Conservation (phyloP, 179 eudicot species). For the Camellia oleifera region DNA sequence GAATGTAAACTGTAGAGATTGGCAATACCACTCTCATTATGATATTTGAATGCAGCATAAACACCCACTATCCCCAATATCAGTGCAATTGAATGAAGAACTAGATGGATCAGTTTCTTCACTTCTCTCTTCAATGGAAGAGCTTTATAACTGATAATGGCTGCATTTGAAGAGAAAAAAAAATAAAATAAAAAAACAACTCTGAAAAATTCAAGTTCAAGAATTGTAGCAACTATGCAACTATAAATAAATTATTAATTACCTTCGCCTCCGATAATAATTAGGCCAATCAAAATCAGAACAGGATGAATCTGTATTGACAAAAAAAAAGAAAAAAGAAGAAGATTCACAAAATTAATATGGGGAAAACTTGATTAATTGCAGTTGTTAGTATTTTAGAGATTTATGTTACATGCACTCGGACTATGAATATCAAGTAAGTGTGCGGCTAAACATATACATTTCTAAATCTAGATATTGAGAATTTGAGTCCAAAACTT, state of each 20-base stretch:
- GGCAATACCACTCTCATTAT: slow-evolving; percentile 67
- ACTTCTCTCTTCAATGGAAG: slow-evolving; percentile 47
- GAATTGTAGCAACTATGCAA: background rate
- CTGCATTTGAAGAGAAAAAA: slow-evolving; percentile 31
- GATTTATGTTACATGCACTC: too few relatives aligned
- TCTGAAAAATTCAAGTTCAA: background rate
- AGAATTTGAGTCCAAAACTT: too few relatives aligned
- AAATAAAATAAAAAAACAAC: too few relatives aligned
- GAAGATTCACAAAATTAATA: slow-evolving; percentile 7
- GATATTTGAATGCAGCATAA: slow-evolving; percentile 76
- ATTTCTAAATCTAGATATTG: too few relatives aligned
- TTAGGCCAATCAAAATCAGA: slow-evolving; percentile 76
- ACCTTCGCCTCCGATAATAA: slow-evolving; percentile 92
- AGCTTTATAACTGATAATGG: slow-evolving; percentile 60
- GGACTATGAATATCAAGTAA: too few relatives aligned
- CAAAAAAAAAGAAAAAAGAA: background rate
- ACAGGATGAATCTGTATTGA: slow-evolving; percentile 72
- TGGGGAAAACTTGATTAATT: background rate
- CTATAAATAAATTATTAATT: slow-evolving; percentile 4
- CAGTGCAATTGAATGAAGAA: slow-evolving; percentile 52
- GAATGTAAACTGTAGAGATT: slow-evolving; percentile 92
- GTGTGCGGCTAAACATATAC: too few relatives aligned
- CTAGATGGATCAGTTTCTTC: slow-evolving; percentile 56
- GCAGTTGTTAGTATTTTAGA: background rate
- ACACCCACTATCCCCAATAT: slow-evolving; percentile 65